These are phyloP conservation scores for Sphaceloma murrayae DNA, from an alignment of 2,329 filamentous ascomycete species.

Conservation along the genomic window DNA sequence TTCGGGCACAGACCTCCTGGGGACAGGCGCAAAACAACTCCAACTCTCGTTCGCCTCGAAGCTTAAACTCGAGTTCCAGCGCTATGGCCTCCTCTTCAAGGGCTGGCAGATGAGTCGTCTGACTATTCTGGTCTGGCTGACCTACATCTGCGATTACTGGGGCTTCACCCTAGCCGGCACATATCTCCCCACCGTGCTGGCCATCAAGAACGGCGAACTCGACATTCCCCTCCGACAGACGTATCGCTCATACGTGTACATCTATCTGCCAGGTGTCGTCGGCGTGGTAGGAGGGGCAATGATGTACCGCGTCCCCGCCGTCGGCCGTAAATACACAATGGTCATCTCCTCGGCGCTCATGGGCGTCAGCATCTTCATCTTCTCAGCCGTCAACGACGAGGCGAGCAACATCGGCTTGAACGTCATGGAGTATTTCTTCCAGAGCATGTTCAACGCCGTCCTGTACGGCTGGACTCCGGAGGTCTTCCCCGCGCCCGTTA, in stretches of 20 bases:
- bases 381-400: conserved; percentile 36
- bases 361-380: conserved; percentile 38
- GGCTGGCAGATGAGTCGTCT: conserved; percentile 35
- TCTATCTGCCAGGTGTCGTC: conserved; percentile 44
- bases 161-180: conserved; percentile 41
- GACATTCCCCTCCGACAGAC: conserved; percentile 38
- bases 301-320: conserved; percentile 38
- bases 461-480: conserved; percentile 46
- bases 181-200: conserved; percentile 43
- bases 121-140: conserved; percentile 42
- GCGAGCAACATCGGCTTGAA: conserved; percentile 42
- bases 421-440: conserved; percentile 46
- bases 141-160: conserved; percentile 44
- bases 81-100: conserved; percentile 40
- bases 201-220: conserved; percentile 42
- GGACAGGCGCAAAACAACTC: conserved; percentile 27
- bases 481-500: conserved; percentile 42
- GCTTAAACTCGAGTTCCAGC: conserved; percentile 32
- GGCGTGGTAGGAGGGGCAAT: conserved; percentile 43
- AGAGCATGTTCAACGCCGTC: conserved; percentile 44
- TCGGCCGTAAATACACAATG: conserved; percentile 41
- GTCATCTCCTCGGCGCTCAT: conserved; percentile 36
- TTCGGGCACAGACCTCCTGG: conserved; percentile 27
- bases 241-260: conserved; percentile 47
- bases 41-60: conserved; percentile 28